phyloP scores from a whole-genome alignment of 352 stramenopile species.

The Globisporangium nunn region DNA sequence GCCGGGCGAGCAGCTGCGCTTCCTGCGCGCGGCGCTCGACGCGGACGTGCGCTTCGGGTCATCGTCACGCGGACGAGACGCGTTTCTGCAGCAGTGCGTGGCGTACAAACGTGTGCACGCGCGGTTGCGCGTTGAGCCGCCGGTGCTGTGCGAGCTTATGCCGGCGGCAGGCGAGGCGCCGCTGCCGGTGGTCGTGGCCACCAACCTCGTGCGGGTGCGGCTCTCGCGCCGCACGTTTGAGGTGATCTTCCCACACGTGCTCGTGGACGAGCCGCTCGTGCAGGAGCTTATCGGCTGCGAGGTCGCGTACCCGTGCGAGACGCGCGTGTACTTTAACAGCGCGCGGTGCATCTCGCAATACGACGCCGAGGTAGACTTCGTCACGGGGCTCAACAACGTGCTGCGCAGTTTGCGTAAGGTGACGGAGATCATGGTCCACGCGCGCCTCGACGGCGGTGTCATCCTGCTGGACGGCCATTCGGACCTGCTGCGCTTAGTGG shows the following conservation, averaged over 20 bases:
- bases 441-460: constrained; percentile 10
- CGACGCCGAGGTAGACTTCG: constrained; percentile 38
- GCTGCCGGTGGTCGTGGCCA: constrained; percentile 12
- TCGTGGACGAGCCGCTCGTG: constrained; percentile 32
- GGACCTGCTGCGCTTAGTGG: constrained; percentile 3
- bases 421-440: constrained; percentile 13
- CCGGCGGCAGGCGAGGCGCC: constrained; percentile 4
- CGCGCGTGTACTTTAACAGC: constrained; percentile 38
- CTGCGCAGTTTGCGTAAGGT: constrained; percentile 16
- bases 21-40: constrained; percentile 12
- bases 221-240: constrained; percentile 34
- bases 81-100: constrained; percentile 17
- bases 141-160: constrained; percentile 11
- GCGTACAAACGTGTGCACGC: constrained; percentile 16
- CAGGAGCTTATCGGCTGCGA: constrained; percentile 25
- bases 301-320: constrained; percentile 29
- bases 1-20: constrained; percentile 6
- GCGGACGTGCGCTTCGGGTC: constrained; percentile 7
- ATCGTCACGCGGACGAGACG: constrained; percentile 5
- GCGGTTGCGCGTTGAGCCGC: constrained; percentile 8
- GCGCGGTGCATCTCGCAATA: constrained; percentile 29
- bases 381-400: constrained; percentile 23
- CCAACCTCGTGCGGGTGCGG: constrained; percentile 14
- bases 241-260: constrained; percentile 33
- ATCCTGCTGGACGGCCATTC: constrained; percentile 10